These are phyloP conservation scores for Elsinoe fawcettii DNA, from an alignment of 2,329 filamentous ascomycete species.

Conservation along the genomic window DNA sequence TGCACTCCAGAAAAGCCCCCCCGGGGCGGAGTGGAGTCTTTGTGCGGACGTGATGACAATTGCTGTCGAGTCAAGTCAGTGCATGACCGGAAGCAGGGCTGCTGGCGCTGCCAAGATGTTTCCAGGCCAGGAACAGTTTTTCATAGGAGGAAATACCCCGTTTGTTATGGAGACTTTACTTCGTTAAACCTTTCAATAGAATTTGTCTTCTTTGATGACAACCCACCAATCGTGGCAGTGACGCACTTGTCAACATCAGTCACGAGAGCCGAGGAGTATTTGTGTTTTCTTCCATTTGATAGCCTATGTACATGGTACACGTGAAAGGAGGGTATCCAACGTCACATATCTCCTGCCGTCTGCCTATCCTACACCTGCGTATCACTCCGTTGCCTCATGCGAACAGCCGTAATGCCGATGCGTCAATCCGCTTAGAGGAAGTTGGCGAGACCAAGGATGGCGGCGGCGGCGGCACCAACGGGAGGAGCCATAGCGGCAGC, in stretches of 20 bases:
- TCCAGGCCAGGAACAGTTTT: neutral
- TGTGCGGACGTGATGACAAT: neutral
- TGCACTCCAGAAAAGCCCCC: neutral
- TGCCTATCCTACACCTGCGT: neutral
- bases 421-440: neutral
- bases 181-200: neutral
- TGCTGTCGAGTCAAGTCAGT: neutral
- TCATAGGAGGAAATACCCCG: neutral
- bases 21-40: neutral
- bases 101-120: neutral
- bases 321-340: constrained; percentile 1
- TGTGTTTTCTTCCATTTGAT: neutral
- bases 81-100: neutral
- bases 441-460: constrained; percentile 12
- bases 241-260: neutral
- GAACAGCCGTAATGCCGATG: neutral
- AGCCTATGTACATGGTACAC: constrained; percentile 10
- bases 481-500: constrained; percentile 4
- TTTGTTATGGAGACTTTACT: neutral
- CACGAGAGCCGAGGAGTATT: neutral
- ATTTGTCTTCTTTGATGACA: too few species aligned
- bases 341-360: neutral
- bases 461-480: constrained; percentile 5
- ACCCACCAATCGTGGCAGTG: neutral
- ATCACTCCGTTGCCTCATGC: neutral